Evolutionary conservation across 2,329 filamentous ascomycete genomes (phyloP).

Genomic region (Atkinsonella hypoxylon): DNA sequence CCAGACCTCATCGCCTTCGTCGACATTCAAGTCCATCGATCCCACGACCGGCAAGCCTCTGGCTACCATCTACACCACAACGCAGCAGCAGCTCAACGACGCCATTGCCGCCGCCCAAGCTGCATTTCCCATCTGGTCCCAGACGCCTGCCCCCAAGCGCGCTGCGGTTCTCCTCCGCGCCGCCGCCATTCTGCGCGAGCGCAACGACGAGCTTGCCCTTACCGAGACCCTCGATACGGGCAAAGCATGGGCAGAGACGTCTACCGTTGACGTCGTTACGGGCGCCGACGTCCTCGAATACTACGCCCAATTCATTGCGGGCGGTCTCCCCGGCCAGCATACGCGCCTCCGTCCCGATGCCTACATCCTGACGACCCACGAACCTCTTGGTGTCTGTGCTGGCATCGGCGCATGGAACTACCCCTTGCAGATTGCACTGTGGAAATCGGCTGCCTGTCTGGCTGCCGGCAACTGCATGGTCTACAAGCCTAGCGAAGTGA

Average conservation of each 20-base stretch:
- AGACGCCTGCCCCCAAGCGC: slow-evolving; percentile 60
- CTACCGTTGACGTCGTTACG: slow-evolving; percentile 69
- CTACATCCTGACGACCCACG: slow-evolving; percentile 74
- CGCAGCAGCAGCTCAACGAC: slow-evolving; percentile 53
- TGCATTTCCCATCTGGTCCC: slow-evolving; percentile 67
- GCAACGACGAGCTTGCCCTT: slow-evolving; percentile 68
- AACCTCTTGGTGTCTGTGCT: slow-evolving; percentile 70
- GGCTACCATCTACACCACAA: slow-evolving; percentile 61
- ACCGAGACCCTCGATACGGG: slow-evolving; percentile 79
- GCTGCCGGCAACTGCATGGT: slow-evolving; percentile 84
- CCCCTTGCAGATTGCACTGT: slow-evolving; percentile 79
- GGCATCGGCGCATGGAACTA: slow-evolving; percentile 92
- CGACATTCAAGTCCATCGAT: slow-evolving; percentile 60
- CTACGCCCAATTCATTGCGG: slow-evolving; percentile 69
- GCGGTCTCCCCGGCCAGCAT: slow-evolving; percentile 70
- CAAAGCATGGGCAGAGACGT: slow-evolving; percentile 76
- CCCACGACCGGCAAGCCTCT: slow-evolving; percentile 59
- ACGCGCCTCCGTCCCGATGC: slow-evolving; percentile 62
- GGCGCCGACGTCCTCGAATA: slow-evolving; percentile 80
- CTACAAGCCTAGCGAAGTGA: slow-evolving; percentile 83
- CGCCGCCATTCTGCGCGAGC: slow-evolving; percentile 57
- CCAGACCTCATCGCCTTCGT: slow-evolving; percentile 39
- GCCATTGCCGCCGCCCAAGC: slow-evolving; percentile 58
- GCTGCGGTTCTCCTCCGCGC: slow-evolving; percentile 69
- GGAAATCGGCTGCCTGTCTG: slow-evolving; percentile 79